phyloP scores from a whole-genome alignment of 768 basidiomycete genomes.

The Termitomyces sp. region DNA sequence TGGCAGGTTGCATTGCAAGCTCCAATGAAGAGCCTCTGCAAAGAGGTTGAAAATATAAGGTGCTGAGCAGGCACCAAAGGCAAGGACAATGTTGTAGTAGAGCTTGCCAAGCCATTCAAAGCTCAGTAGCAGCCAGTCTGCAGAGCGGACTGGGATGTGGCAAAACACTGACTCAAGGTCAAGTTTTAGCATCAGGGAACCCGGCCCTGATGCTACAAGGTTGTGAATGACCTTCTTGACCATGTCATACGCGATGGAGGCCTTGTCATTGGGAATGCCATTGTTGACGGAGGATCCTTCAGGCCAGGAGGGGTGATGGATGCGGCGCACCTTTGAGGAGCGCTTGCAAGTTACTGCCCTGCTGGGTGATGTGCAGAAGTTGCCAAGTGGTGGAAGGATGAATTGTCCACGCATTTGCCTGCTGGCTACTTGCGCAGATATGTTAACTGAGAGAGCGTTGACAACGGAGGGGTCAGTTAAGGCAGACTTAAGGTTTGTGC shows the following conservation, averaged over 20 bases:
- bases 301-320: slow-evolving; percentile 24
- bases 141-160: slow-evolving; percentile 28
- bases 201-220: slow-evolving; percentile 20
- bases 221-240: slow-evolving; percentile 21
- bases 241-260: slow-evolving; percentile 26
- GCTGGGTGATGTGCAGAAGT: slow-evolving; percentile 23
- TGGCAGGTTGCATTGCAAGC: slow-evolving; percentile 30
- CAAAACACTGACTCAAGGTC: slow-evolving; percentile 35
- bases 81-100: slow-evolving; percentile 28
- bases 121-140: slow-evolving; percentile 30
- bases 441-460: slow-evolving; percentile 2
- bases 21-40: slow-evolving; percentile 38
- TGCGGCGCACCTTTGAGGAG: slow-evolving; percentile 20
- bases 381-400: slow-evolving; percentile 10
- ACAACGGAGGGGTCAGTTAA: slow-evolving; percentile 9
- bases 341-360: slow-evolving; percentile 22
- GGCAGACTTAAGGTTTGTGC: slow-evolving; percentile 25
- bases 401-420: slow-evolving; percentile 20
- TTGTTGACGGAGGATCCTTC: slow-evolving; percentile 23
- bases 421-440: background rate
- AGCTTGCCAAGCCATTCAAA: slow-evolving; percentile 25
- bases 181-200: slow-evolving; percentile 29
- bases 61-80: slow-evolving; percentile 29
- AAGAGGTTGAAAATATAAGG: slow-evolving; percentile 40
- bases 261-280: slow-evolving; percentile 26